Percentiles rank a stretch among this genome's conserved stretches.
These are phyloP conservation scores for Wickerhamiella kurtzmanii DNA, from an alignment of 805 yeast genomes.

Conservation along the genomic window DNA sequence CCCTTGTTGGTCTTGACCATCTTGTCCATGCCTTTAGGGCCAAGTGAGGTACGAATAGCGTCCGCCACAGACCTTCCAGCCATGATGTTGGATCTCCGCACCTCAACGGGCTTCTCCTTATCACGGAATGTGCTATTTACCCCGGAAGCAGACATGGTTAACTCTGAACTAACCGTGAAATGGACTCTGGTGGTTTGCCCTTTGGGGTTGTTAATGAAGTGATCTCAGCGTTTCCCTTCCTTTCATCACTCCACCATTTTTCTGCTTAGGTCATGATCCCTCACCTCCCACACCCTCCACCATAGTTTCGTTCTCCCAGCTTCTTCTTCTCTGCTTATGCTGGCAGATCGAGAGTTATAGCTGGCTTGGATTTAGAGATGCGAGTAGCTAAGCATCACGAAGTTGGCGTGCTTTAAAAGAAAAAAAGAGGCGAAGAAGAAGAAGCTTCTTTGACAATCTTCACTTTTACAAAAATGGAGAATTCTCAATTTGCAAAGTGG, in stretches of 20 bases:
- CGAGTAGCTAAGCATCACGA: no score
- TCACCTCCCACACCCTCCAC: background rate
- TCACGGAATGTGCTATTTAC: constrained; percentile 76
- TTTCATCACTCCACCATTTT: background rate
- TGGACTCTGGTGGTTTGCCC: background rate
- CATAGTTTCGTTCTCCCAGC: background rate
- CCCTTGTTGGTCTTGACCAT: constrained; percentile 88
- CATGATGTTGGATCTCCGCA: constrained; percentile 71
- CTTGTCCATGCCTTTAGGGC: constrained; percentile 99
- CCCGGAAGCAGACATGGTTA: constrained; percentile 5
- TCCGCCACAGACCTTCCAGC: constrained; percentile 94
- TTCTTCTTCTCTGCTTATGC: background rate
- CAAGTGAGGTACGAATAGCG: constrained; percentile 87
- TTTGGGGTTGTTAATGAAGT: no score
- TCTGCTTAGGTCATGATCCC: background rate
- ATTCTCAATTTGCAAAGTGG: constrained; percentile 32
- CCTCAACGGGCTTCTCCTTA: constrained; percentile 91
- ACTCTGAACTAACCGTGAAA: background rate
- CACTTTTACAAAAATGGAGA: constrained; percentile 1
- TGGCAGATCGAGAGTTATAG: no score
- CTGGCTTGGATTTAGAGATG: no score
- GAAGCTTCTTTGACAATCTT: no score
- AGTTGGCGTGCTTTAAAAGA: no score
- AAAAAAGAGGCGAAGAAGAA: no score
- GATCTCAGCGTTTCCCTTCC: background rate